Evolutionary conservation across 129 eudicot species (phyloP), one percentile per base, ranked within the genome.

Genomic region (Flaveria ramosissima): DNA sequence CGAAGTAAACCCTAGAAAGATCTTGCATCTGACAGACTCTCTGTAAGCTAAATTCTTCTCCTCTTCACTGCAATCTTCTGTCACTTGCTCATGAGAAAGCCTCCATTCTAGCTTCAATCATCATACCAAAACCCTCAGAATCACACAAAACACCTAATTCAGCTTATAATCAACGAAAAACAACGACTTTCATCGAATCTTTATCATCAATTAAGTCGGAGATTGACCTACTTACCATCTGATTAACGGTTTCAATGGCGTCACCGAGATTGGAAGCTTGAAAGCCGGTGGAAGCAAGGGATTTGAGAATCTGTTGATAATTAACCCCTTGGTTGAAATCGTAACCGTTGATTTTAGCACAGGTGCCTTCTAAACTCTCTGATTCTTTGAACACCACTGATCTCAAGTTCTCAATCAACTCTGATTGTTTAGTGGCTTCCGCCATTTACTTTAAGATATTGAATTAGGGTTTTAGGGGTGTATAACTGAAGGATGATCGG

Each of bases 191-290:
- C 41, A 36, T 36, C 41, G 41, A 36, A 36, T 36, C 7, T 0
- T 7, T 36, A 0, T 0, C 0, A 36, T 36, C 41, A 5, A 62
- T 5, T 15, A 51, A 26, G 16, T 13, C 23, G 32, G 20, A 13
- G 52, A 51, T 46, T 21, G 2, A 30, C 6, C 0, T 14, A 76
- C 80, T 20, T 80, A 93, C 96, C 97, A 94, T 94, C 86, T 94
- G 87, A 78, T 94, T 94, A 78, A 94, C 96, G 14, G 77, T 82
- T 41, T 87, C 62, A 77, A 94, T 89, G 67, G 99, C 99, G 6
- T 94, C 94, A 19, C 99, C 92, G 16, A 89, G 96, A 85, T 91
- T 89, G 62, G 97, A 91, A 63, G 99, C 97, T 81, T 94, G 99
- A 74, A 94, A 94, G 8, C 97, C 99, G 21, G 99, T 94, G 74